phyloP scores from a whole-genome alignment of 345 rosid species.

The Syzygium jambos region DNA sequence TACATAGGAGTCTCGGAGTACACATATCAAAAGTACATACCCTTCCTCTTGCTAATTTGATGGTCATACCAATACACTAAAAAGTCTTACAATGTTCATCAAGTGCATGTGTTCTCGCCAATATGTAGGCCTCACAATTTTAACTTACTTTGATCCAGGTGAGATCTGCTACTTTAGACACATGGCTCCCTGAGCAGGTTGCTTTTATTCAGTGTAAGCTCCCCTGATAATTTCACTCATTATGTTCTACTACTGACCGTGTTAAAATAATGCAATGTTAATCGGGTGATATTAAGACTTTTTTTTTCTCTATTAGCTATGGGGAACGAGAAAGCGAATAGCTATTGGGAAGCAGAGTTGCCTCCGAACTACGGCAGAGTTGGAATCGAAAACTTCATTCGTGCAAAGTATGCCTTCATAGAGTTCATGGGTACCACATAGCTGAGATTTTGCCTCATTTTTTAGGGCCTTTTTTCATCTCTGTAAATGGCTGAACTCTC shows the following conservation, averaged over 20 bases:
- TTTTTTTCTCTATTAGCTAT: slow-evolving; percentile 30
- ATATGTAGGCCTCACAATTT: background rate
- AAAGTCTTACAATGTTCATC: background rate
- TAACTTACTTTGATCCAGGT: slow-evolving; percentile 36
- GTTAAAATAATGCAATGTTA: background rate
- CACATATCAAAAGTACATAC: slow-evolving; percentile 80
- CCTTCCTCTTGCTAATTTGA: background rate
- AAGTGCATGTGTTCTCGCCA: background rate
- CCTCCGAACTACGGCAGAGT: slow-evolving; percentile 69
- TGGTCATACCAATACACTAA: background rate
- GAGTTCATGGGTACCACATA: slow-evolving; percentile 6
- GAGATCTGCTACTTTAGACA: slow-evolving; percentile 87
- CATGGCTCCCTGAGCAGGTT: slow-evolving; percentile 98
- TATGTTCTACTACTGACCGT: background rate
- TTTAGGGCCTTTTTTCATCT: background rate
- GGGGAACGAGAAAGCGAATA: slow-evolving; percentile 78
- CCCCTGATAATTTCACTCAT: background rate
- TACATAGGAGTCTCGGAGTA: slow-evolving; percentile 91
- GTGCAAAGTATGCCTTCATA: slow-evolving; percentile 61
- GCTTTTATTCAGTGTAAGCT: slow-evolving; percentile 73
- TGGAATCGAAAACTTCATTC: slow-evolving; percentile 67
- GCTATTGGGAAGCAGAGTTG: slow-evolving; percentile 93
- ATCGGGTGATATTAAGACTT: background rate
- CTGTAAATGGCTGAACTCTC: background rate
- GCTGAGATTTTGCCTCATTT: background rate